phyloP scores from a whole-genome alignment of 2,329 filamentous ascomycete genomes.

The Cadophora sp. region DNA sequence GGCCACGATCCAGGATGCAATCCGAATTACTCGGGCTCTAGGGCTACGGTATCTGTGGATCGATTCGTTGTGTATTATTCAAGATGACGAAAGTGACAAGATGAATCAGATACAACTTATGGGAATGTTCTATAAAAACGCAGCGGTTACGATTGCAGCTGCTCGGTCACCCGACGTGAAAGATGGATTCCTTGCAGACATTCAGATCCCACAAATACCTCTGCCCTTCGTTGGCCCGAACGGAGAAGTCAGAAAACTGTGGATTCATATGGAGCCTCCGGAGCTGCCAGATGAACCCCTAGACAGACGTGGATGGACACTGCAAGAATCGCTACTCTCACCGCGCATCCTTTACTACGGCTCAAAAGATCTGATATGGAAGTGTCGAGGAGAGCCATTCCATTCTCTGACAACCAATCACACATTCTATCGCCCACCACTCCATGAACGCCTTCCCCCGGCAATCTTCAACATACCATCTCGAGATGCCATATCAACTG shows the following conservation, averaged over 20 bases:
- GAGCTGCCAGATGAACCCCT: conserved; percentile 3
- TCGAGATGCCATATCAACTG: neutral
- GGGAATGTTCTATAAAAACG: conserved; percentile 11
- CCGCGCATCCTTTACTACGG: conserved; percentile 11
- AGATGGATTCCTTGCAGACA: neutral
- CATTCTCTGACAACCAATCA: neutral
- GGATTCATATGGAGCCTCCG: conserved; percentile 1
- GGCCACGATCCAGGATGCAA: conserved; percentile 12
- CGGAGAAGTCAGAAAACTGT: neutral
- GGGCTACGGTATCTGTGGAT: conserved; percentile 18
- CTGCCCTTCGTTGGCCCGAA: conserved; percentile 2
- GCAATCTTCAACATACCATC: conserved; percentile 8
- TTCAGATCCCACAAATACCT: neutral
- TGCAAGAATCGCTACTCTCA: conserved; percentile 19
- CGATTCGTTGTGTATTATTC: conserved; percentile 21
- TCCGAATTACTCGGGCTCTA: conserved; percentile 3
- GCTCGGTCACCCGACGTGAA: neutral
- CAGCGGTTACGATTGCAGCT: conserved; percentile 9
- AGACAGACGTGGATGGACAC: conserved; percentile 5
- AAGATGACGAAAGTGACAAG: conserved; percentile 17
- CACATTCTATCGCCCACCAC: conserved; percentile 10
- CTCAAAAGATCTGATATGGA: conserved; percentile 3
- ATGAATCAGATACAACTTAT: conserved; percentile 4
- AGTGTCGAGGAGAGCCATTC: conserved; percentile 12
- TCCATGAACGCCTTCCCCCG: conserved; percentile 8